Evolutionary conservation across 257 asterid genomes (phyloP).

Genomic region (Avicennia marina): DNA sequence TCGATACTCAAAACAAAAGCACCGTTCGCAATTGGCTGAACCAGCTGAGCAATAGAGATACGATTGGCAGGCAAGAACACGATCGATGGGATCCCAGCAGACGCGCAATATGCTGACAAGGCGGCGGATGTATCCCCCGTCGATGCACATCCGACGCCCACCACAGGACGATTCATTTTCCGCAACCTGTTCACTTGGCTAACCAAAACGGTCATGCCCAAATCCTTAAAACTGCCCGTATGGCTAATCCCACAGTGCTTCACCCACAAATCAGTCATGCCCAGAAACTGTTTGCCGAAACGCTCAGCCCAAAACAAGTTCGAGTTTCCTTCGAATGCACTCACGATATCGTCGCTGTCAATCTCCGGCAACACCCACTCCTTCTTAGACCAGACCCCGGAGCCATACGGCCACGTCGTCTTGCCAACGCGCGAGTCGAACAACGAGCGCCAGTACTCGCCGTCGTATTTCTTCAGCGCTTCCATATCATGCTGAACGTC

Average conservation of each 20-base stretch:
- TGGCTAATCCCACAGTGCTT: conserved; percentile 84
- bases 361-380: conserved; percentile 88
- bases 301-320: conserved; percentile 89
- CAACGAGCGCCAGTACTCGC: conserved; percentile 62
- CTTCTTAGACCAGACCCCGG: conserved; percentile 89
- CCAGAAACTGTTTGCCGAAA: conserved; percentile 75
- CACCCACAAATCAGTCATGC: conserved; percentile 83
- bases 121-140: conserved; percentile 88
- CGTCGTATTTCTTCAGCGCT: conserved; percentile 65
- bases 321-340: conserved; percentile 74
- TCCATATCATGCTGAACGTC: conserved; percentile 82
- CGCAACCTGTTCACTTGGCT: conserved; percentile 73
- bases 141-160: conserved; percentile 83
- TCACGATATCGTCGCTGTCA: conserved; percentile 61
- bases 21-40: conserved; percentile 89
- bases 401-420: conserved; percentile 85
- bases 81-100: conserved; percentile 78
- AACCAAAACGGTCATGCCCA: conserved; percentile 84
- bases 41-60: conserved; percentile 71
- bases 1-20: conserved; percentile 81
- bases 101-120: conserved; percentile 67
- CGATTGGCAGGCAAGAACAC: conserved; percentile 72
- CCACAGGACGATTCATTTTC: conserved; percentile 65
- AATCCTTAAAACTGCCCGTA: conserved; percentile 75
- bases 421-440: conserved; percentile 83